Percentiles rank a stretch among this genome's conserved stretches.
phyloP scores from a whole-genome alignment of 306 rosid species.

The Urtica urens region DNA sequence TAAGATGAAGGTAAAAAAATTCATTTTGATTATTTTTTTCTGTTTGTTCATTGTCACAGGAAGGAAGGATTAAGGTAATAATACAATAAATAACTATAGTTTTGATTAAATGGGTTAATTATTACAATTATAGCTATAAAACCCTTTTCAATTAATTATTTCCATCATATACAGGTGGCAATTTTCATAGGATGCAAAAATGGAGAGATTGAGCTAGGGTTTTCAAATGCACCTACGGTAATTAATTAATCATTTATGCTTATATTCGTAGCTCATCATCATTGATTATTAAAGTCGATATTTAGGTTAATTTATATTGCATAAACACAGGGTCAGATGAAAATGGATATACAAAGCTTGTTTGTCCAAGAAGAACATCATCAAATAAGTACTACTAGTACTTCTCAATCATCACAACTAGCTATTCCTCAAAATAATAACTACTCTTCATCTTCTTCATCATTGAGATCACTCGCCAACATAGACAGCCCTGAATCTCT shows the following conservation, averaged over 20 bases:
- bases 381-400: background rate
- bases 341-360: slow-evolving; percentile 40
- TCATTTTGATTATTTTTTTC: background rate
- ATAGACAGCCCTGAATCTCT: slow-evolving; percentile 68
- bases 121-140: too few relatives aligned
- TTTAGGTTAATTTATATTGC: background rate
- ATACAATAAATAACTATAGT: background rate
- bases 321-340: slow-evolving; percentile 45
- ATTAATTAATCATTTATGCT: slow-evolving; percentile 3
- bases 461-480: slow-evolving; percentile 55
- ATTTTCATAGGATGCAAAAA: slow-evolving; percentile 75
- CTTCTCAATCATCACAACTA: background rate
- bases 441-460: slow-evolving; percentile 66
- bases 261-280: too few relatives aligned
- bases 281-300: background rate
- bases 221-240: slow-evolving; percentile 61
- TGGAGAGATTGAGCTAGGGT: slow-evolving; percentile 90
- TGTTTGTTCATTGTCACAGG: slow-evolving; percentile 39
- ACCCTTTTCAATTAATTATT: background rate
- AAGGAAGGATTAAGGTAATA: slow-evolving; percentile 74
- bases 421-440: slow-evolving; percentile 32
- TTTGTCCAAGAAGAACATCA: slow-evolving; percentile 33
- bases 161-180: slow-evolving; percentile 36
- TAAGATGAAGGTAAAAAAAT: background rate
- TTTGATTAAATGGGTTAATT: background rate